Conservation (phyloP, 805 yeast genomes). For the Candida glaebosa region DNA sequence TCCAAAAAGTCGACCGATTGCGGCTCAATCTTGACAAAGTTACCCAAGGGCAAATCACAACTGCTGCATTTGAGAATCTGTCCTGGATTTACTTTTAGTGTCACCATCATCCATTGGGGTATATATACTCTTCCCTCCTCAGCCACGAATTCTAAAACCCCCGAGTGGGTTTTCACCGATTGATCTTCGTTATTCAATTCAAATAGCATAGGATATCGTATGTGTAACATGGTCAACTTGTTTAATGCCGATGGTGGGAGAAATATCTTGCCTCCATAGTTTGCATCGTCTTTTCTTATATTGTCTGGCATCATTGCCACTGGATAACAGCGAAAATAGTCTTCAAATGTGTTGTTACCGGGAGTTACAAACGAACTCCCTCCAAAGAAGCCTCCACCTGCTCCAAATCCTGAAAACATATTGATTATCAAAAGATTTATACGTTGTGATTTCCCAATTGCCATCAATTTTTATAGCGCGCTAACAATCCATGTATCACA, state of each 20-base stretch:
- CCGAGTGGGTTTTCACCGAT: constrained; percentile 70
- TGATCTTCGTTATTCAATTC: constrained; percentile 68
- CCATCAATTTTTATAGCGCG: not conserved
- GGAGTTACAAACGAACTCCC: constrained; percentile 16
- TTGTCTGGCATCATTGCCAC: constrained; percentile 83
- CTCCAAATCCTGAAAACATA: constrained; percentile 45
- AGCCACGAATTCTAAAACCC: constrained; percentile 93
- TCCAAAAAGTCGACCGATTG: constrained; percentile 92
- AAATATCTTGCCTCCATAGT: constrained; percentile 94
- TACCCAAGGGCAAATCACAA: constrained; percentile 80
- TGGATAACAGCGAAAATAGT: constrained; percentile 90
- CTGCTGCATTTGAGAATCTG: constrained; percentile 71
- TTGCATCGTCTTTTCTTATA: constrained; percentile 69
- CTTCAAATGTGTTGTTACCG: constrained; percentile 56
- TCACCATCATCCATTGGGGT: constrained; percentile 95
- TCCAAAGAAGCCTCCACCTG: constrained; percentile 19
- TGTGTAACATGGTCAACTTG: constrained; percentile 84
- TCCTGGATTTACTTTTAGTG: constrained; percentile 72
- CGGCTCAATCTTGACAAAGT: constrained; percentile 90
- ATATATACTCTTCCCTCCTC: constrained; percentile 95
- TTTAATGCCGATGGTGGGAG: constrained; percentile 90
- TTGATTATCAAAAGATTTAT: too few species aligned
- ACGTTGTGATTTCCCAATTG: too few species aligned
- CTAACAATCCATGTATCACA: too few species aligned
- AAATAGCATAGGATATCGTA: constrained; percentile 95